Conservation (phyloP, 495 filamentous ascomycete genomes). For the Pyrenopolyporus hunteri region DNA sequence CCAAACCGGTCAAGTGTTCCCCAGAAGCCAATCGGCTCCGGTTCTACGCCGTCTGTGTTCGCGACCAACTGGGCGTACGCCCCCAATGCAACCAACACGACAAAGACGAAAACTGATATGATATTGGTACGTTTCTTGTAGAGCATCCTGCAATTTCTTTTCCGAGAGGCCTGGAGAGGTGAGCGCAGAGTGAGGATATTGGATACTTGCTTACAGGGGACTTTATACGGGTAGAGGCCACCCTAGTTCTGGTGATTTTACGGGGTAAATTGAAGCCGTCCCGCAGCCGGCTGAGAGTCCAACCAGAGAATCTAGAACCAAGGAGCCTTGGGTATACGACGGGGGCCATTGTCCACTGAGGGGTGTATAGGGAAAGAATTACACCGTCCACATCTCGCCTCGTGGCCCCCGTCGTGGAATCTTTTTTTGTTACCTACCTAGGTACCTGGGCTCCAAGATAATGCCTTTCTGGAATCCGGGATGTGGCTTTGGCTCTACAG, state of each 20-base stretch:
- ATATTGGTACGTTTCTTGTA: constrained; percentile 6
- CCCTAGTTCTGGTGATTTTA: background rate
- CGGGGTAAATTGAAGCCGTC: constrained; percentile 25
- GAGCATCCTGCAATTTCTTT: constrained; percentile 21
- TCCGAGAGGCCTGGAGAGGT: background rate
- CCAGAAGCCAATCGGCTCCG: constrained; percentile 22
- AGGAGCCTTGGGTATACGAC: background rate
- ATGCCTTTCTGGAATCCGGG: no score
- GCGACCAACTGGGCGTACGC: constrained; percentile 8
- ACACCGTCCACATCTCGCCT: constrained; percentile 1
- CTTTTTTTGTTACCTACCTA: no score
- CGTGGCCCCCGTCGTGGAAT: no score
- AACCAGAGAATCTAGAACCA: constrained; percentile 30
- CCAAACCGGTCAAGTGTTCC: constrained; percentile 1
- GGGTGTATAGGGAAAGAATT: constrained; percentile 3
- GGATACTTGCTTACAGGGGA: constrained; percentile 9
- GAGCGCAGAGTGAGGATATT: constrained; percentile 5
- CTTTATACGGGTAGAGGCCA: constrained; percentile 1
- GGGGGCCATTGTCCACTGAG: constrained; percentile 8
- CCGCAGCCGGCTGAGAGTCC: constrained; percentile 21
- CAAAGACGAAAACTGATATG: background rate
- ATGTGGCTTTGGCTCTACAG: no score
- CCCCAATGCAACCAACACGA: background rate
- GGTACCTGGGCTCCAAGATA: no score
- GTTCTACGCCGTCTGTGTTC: constrained; percentile 11